These are phyloP conservation scores for Claviceps sp. DNA, from an alignment of 2,329 filamentous ascomycete genomes.

Conservation along the genomic window DNA sequence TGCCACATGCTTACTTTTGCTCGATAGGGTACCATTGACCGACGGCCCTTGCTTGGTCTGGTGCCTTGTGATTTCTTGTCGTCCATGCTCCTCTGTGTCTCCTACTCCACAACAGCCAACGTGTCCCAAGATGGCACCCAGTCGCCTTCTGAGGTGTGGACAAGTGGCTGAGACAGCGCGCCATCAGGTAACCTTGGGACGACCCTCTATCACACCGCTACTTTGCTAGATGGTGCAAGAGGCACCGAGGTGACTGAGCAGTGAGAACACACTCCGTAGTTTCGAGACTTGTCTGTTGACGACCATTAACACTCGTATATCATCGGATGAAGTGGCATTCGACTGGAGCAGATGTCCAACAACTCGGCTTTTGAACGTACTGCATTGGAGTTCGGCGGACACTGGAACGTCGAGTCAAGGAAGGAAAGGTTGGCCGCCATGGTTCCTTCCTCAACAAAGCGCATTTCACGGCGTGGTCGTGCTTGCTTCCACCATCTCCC, in stretches of 20 bases:
- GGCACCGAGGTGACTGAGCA: background rate
- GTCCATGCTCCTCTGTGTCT: background rate
- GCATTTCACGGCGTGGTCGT: background rate
- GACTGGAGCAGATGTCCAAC: too few relatives aligned
- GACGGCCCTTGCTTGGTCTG: background rate
- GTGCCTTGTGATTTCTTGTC: background rate
- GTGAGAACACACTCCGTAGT: background rate
- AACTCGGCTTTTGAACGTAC: too few relatives aligned
- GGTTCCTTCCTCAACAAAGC: background rate
- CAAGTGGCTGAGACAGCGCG: constrained; percentile 6
- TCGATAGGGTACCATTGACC: background rate
- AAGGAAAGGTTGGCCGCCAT: background rate
- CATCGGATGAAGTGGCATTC: too few relatives aligned
- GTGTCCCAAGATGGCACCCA: background rate
- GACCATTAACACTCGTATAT: background rate
- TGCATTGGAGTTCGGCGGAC: too few relatives aligned
- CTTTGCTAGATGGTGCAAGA: background rate
- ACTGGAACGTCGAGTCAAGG: background rate
- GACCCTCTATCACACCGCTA: constrained; percentile 4
- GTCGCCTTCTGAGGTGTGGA: background rate
- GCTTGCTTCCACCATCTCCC: background rate
- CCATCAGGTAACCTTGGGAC: background rate
- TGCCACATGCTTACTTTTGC: background rate
- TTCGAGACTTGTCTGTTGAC: background rate
- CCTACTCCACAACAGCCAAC: background rate